Percentiles rank a stretch among this genome's conserved stretches.
These are phyloP conservation scores for Crucibulum laeve DNA, from an alignment of 768 basidiomycete genomes.

Conservation along the genomic window DNA sequence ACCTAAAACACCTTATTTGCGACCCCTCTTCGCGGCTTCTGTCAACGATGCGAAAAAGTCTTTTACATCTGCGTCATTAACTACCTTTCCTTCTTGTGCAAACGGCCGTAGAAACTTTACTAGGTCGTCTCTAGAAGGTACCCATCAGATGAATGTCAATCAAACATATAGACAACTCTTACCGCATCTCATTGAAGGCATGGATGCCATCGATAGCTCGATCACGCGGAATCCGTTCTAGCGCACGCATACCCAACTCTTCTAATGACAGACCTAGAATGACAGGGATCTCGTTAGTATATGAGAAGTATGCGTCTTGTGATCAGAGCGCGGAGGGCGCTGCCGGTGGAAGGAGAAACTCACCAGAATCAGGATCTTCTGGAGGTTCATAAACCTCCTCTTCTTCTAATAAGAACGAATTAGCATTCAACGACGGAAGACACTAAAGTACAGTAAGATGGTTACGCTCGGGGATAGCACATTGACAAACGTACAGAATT, in stretches of 20 bases:
- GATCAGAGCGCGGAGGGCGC: too few relatives aligned
- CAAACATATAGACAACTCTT: constrained; percentile 13
- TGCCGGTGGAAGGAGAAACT: too few relatives aligned
- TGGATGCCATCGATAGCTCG: constrained; percentile 79
- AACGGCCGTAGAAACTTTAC: constrained; percentile 73
- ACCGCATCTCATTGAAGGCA: constrained; percentile 85
- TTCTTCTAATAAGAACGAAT: constrained; percentile 65
- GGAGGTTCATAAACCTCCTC: constrained; percentile 86
- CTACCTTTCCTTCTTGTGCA: constrained; percentile 71
- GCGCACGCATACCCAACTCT: constrained; percentile 78
- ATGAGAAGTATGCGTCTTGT: too few relatives aligned
- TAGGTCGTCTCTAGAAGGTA: constrained; percentile 56
- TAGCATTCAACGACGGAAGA: constrained; percentile 43
- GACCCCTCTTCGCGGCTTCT: constrained; percentile 28
- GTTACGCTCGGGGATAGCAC: not conserved
- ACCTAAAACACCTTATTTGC: too few relatives aligned
- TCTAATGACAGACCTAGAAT: constrained; percentile 69
- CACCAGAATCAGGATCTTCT: constrained; percentile 81
- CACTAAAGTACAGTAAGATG: constrained; percentile 39
- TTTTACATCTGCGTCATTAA: constrained; percentile 67
- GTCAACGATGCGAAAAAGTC: constrained; percentile 58
- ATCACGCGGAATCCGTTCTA: constrained; percentile 71
- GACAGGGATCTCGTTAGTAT: not conserved
- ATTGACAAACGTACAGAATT: constrained; percentile 32
- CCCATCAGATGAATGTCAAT: not conserved